Evolutionary conservation across 1,139 yeast species (phyloP).

Genomic region (Dujonia santamariae): DNA sequence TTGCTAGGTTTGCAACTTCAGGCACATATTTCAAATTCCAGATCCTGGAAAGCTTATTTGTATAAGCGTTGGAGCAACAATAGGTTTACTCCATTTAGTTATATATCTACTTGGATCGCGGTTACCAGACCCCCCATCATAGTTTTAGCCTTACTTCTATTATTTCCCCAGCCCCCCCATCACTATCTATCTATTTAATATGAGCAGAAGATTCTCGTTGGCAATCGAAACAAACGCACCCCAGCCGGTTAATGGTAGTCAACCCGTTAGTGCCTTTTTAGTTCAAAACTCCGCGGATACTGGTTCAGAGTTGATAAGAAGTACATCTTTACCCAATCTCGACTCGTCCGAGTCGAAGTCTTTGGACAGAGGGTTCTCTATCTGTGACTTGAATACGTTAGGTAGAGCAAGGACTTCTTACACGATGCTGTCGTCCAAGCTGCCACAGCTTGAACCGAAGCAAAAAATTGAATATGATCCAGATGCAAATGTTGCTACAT

Average conservation of each 20-base stretch:
- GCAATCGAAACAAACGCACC: conserved; percentile 9
- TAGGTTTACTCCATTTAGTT: no score
- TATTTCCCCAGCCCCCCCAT: no score
- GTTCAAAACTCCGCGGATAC: conserved; percentile 9
- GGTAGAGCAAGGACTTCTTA: background rate
- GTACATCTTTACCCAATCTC: conserved; percentile 13
- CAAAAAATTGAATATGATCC: background rate
- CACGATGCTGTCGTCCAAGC: background rate
- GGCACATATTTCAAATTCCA: no score
- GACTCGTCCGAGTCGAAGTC: background rate
- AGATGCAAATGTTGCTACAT: no score
- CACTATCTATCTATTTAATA: conserved; percentile 1
- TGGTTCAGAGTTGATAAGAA: conserved; percentile 1
- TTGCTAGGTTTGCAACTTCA: no score
- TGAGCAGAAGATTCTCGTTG: conserved; percentile 10
- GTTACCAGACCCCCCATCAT: no score
- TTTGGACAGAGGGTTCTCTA: conserved; percentile 13
- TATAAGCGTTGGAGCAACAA: no score
- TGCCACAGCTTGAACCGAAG: background rate
- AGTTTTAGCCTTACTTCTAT: no score
- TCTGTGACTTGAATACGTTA: conserved; percentile 23
- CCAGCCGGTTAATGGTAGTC: conserved; percentile 11
- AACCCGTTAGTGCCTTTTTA: conserved; percentile 28
- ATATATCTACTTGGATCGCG: no score
- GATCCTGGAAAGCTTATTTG: no score